Conservation (phyloP, 164 flowering plant species). For the Tinospora cordifolia region DNA sequence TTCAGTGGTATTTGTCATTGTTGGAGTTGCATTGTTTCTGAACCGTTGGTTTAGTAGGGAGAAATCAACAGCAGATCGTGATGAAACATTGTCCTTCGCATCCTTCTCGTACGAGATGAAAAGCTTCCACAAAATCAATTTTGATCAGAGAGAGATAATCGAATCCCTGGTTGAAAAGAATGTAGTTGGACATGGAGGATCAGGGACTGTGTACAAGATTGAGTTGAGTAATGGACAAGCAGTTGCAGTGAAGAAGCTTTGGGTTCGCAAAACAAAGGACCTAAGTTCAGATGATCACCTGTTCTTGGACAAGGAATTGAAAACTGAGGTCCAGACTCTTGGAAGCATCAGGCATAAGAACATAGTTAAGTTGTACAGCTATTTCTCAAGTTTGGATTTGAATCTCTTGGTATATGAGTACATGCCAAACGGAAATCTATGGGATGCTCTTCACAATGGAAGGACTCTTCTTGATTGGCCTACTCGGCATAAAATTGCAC, state of each 20-base stretch:
- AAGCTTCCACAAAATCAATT: constrained; percentile 65
- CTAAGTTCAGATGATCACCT: constrained; percentile 38
- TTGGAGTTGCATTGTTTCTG: constrained; percentile 48
- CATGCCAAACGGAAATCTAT: constrained; percentile 93
- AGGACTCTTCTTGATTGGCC: constrained; percentile 69
- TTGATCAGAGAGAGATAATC: constrained; percentile 57
- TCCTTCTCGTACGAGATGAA: constrained; percentile 58
- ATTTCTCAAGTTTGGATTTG: constrained; percentile 59
- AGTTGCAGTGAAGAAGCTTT: constrained; percentile 84
- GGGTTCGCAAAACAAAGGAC: constrained; percentile 56
- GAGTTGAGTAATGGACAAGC: constrained; percentile 57
- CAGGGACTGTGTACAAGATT: constrained; percentile 79
- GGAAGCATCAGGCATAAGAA: constrained; percentile 91
- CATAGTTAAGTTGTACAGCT: constrained; percentile 79
- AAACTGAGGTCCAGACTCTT: constrained; percentile 83
- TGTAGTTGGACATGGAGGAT: constrained; percentile 89
- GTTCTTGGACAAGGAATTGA: constrained; percentile 50
- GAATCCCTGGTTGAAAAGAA: constrained; percentile 72
- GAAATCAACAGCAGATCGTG: constrained; percentile 31
- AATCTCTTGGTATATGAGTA: constrained; percentile 80
- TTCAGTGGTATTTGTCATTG: constrained; percentile 32
- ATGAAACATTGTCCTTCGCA: constrained; percentile 40
- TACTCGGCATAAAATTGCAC: constrained; percentile 66
- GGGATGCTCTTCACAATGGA: constrained; percentile 80
- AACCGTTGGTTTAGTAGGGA: constrained; percentile 39